Conservation (phyloP, 495 filamentous ascomycete genomes). For the Xylaria telfairii region DNA sequence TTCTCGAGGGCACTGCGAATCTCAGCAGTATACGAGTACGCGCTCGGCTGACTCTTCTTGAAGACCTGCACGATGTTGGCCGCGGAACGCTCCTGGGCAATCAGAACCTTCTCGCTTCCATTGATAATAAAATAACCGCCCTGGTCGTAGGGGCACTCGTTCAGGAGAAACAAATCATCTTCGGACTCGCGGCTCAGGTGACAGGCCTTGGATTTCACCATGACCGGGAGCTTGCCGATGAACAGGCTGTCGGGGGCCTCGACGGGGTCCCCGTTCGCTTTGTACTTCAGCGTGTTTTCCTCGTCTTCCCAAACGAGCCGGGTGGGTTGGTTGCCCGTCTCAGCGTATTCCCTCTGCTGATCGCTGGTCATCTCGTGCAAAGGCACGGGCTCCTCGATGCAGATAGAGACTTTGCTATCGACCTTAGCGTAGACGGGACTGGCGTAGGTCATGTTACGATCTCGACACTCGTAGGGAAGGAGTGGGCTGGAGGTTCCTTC, state of each 20-base stretch:
- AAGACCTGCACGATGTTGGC: constrained; percentile 99
- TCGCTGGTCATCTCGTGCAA: constrained; percentile 68
- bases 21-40: constrained; percentile 90
- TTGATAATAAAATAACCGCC: constrained; percentile 99
- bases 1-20: constrained; percentile 97
- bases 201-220: constrained; percentile 96
- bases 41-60: constrained; percentile 88
- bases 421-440: constrained; percentile 88
- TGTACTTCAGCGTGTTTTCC: constrained; percentile 46
- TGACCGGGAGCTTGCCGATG: constrained; percentile 93
- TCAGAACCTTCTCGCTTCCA: constrained; percentile 98
- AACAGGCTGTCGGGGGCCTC: constrained; percentile 62
- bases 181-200: constrained; percentile 81
- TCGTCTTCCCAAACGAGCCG: constrained; percentile 66
- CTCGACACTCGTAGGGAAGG: constrained; percentile 88
- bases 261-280: constrained; percentile 52
- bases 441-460: constrained; percentile 94
- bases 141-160: constrained; percentile 97
- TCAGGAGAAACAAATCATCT: constrained; percentile 79
- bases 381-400: constrained; percentile 72
- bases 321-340: constrained; percentile 57
- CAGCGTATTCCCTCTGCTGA: constrained; percentile 55
- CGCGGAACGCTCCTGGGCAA: constrained; percentile 95
- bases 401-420: constrained; percentile 77
- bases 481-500: constrained; percentile 84